A percentile compares a stretch with the other conserved stretches of the same genome.
These are phyloP conservation scores for Penicillium sp. DNA, from an alignment of 2,329 filamentous ascomycete species.

Conservation along the genomic window DNA sequence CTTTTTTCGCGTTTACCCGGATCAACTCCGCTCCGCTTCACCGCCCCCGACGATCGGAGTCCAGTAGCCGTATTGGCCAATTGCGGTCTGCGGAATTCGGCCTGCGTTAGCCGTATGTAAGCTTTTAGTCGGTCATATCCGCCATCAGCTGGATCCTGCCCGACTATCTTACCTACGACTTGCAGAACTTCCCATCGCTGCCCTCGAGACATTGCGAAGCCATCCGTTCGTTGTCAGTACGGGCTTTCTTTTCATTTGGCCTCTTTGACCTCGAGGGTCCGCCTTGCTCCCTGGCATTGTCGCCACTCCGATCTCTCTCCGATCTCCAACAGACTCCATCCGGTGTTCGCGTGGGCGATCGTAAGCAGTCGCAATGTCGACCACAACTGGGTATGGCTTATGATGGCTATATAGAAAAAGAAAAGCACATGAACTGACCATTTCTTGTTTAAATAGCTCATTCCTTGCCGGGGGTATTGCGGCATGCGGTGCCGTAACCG, in stretches of 20 bases:
- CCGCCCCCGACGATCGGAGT: constrained; percentile 25
- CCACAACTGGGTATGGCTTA: constrained; percentile 53
- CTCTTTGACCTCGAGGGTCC: background rate
- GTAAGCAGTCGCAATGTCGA: constrained; percentile 51
- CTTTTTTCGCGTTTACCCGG: constrained; percentile 18
- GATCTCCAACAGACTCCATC: constrained; percentile 14
- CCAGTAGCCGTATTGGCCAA: constrained; percentile 15
- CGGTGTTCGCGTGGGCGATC: background rate
- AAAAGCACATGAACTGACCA: constrained; percentile 15
- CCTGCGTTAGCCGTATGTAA: constrained; percentile 25
- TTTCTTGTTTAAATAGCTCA: constrained; percentile 57
- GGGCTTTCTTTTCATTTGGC: background rate
- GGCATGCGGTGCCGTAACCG: constrained; percentile 94
- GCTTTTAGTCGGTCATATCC: constrained; percentile 22
- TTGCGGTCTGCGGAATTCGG: constrained; percentile 16
- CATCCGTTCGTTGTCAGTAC: background rate
- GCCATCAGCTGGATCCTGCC: constrained; percentile 13
- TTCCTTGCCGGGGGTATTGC: constrained; percentile 97
- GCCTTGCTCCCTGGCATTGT: background rate
- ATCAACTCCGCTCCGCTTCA: constrained; percentile 8
- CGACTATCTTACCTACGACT: constrained; percentile 3
- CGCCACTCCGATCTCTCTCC: constrained; percentile 24
- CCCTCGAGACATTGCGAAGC: background rate
- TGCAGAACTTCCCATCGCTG: background rate
- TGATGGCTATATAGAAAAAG: background rate